phyloP scores from a whole-genome alignment of 352 stramenopile species.

The Globisporangium lucens region DNA sequence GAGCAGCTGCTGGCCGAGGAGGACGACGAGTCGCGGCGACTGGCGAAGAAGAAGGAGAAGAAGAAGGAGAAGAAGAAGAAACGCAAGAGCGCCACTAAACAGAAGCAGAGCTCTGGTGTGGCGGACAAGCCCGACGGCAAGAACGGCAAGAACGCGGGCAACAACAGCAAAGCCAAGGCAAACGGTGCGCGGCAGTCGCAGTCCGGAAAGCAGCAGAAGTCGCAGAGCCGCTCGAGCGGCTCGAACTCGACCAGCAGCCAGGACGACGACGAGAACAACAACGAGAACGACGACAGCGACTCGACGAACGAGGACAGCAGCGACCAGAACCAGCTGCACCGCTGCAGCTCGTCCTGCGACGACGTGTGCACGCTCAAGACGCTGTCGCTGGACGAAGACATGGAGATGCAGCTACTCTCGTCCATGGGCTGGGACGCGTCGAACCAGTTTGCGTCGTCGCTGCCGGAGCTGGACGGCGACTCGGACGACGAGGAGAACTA shows the following conservation, averaged over 20 bases:
- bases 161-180: conserved; percentile 25
- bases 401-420: conserved; percentile 77
- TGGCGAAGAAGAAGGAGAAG: conserved; percentile 87
- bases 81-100: conserved; percentile 71
- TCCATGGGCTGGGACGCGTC: conserved; percentile 82
- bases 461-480: conserved; percentile 68
- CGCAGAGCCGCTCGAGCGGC: conserved; percentile 18
- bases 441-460: conserved; percentile 53
- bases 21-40: conserved; percentile 69
- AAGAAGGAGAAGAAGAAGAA: conserved; percentile 90
- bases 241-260: conserved; percentile 32
- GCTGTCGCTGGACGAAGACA: conserved; percentile 59
- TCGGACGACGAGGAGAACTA: conserved; percentile 78
- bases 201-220: conserved; percentile 23
- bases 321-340: conserved; percentile 33
- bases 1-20: conserved; percentile 81
- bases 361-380: conserved; percentile 43
- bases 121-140: conserved; percentile 21
- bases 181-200: conserved; percentile 16
- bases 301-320: conserved; percentile 29
- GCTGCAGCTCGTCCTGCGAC: conserved; percentile 52
- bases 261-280: conserved; percentile 25
- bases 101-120: conserved; percentile 37
- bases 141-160: conserved; percentile 23
- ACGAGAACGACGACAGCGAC: conserved; percentile 40